phyloP scores from a whole-genome alignment of 1,284 basidiomycete genomes.

The Ustilago tritici region DNA sequence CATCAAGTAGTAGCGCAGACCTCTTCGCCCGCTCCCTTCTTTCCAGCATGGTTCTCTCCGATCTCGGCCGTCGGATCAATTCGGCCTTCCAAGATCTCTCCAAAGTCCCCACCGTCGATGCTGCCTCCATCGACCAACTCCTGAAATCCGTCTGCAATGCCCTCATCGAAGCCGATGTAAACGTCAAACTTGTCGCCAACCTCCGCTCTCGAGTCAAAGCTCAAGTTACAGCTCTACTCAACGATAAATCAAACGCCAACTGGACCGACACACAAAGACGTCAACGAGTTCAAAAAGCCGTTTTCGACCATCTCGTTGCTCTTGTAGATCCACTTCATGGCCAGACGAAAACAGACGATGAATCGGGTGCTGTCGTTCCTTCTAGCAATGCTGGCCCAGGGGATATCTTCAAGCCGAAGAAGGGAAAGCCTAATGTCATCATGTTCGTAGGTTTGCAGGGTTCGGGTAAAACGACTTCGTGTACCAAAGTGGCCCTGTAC shows the following conservation, averaged over 20 bases:
- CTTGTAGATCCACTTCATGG: constrained; percentile 80
- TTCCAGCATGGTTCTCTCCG: constrained; percentile 88
- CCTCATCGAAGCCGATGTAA: constrained; percentile 95
- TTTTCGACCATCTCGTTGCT: constrained; percentile 95
- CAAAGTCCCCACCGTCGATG: constrained; percentile 80
- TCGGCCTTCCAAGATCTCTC: constrained; percentile 91
- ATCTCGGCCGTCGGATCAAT: constrained; percentile 93
- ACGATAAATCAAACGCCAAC: constrained; percentile 60
- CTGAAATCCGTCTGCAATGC: constrained; percentile 96
- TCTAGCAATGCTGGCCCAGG: constrained; percentile 33
- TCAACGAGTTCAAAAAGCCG: constrained; percentile 72
- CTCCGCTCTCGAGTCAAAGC: constrained; percentile 82
- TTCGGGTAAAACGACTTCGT: constrained; percentile 98
- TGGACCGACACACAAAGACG: constrained; percentile 62
- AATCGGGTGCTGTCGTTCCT: constrained; percentile 33
- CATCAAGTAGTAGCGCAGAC: background rate
- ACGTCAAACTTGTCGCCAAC: constrained; percentile 92
- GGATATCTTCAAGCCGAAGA: constrained; percentile 90
- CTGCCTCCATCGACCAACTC: constrained; percentile 75
- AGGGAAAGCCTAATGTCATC: constrained; percentile 92
- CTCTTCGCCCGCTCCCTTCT: background rate
- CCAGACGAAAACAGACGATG: constrained; percentile 50
- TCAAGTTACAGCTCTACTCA: constrained; percentile 76
- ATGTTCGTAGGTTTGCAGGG: constrained; percentile 81
- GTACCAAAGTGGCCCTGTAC: constrained; percentile 81